Base-by-base conservation (phyloP, 352 stramenopile genomes). In the Globisporangium perplexum region DNA sequence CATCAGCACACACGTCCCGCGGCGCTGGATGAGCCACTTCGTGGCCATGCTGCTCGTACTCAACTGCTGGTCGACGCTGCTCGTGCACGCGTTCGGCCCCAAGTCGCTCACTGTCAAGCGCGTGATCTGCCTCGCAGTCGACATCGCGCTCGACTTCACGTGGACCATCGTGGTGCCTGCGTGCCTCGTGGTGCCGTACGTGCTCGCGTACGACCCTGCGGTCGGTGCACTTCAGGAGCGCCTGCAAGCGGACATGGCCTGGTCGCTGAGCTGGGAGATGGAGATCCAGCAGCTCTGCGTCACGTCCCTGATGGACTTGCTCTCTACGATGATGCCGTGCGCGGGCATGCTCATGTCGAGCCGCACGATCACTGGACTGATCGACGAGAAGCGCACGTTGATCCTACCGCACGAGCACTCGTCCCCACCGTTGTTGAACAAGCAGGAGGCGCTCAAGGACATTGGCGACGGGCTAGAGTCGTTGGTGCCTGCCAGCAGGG, bases 21-120 rank as follows among this genome's bases (percentile, higher is more conserved):
- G 59, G 42, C 44, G 54, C 47, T 71, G 66, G 66, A 68, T 69
- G 6, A 74, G 69, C 38, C 54, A 66, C 36, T 53, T 69, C 3
- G 67, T 68, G 24, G 47, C 52, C 1, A 15, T 30, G 12, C 26
- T 71, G 12, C 43, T 74, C 4, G 64, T 60, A 41, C 28, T 71
- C 20, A 72, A 74, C 39, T 53, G 44, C 53, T 59, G 53, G 53
- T 52, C 43, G 1, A 52, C 53, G 36, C 44, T 47, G n/a, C 53
- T 71, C 55, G 45, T 50, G 35, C 20, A 53, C 52, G 26, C 59
- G 35, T 47, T 68, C 43, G 20, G 44, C 38, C 17, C 51, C 53
- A 33, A 53, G 63, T 60, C 48, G 31, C 50, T 59, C 14, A 55
- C 55, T 14, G 47, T 57, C 22, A 54, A 62, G 15, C 58, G 62